phyloP scores from a whole-genome alignment of 2,329 filamentous ascomycete genomes.

The Penicillium sp. region DNA sequence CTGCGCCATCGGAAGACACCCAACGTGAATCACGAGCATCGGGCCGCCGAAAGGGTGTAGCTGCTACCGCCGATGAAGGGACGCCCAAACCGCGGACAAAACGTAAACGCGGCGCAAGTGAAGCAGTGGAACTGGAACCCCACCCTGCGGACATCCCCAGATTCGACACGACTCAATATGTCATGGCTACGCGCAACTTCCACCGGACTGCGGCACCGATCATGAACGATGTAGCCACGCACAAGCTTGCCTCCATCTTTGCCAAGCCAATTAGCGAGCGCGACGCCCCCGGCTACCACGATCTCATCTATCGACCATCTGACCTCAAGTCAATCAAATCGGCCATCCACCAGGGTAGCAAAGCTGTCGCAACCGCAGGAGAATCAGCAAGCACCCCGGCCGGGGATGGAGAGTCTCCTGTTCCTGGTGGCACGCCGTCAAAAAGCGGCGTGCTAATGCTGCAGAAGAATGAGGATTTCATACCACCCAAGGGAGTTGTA shows the following conservation, averaged over 20 bases:
- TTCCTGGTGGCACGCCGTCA: conserved; percentile 36
- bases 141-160: conserved; percentile 29
- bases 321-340: conserved; percentile 76
- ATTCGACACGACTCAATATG: conserved; percentile 36
- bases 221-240: conserved; percentile 72
- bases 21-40: conserved; percentile 22
- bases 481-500: conserved; percentile 85
- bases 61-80: conserved; percentile 27
- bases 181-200: conserved; percentile 48
- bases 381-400: conserved; percentile 67
- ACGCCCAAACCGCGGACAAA: conserved; percentile 35
- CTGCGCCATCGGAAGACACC: conserved; percentile 27
- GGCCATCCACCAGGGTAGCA: conserved; percentile 58
- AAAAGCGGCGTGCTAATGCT: conserved; percentile 46
- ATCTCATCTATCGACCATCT: conserved; percentile 71
- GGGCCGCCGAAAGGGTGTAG: conserved; percentile 30
- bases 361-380: conserved; percentile 44
- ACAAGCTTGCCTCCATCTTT: conserved; percentile 78
- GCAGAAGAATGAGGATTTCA: conserved; percentile 68
- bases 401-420: conserved; percentile 55
- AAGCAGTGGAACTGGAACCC: conserved; percentile 32
- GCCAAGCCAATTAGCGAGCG: conserved; percentile 71
- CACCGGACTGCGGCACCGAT: conserved; percentile 70
- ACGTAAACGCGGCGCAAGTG: conserved; percentile 43
- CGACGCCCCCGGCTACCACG: conserved; percentile 73